These are phyloP conservation scores for Geranomyces variabilis DNA, from an alignment of 192 early-diverging fungal species.

Conservation along the genomic window DNA sequence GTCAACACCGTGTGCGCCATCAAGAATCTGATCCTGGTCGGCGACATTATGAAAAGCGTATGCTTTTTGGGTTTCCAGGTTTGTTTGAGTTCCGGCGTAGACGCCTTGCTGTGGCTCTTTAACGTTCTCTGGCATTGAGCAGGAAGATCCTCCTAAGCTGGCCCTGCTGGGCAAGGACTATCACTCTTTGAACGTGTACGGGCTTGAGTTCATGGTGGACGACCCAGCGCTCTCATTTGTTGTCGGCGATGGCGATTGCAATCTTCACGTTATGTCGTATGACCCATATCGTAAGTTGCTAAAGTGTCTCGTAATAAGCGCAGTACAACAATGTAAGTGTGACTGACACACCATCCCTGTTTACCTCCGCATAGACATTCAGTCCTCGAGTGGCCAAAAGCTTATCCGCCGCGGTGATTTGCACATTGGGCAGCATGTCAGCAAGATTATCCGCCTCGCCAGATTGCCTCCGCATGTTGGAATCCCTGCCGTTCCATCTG, in stretches of 20 bases:
- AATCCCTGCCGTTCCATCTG: background rate
- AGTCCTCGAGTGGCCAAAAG: conserved; percentile 85
- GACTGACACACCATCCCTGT: background rate
- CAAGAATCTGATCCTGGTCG: conserved; percentile 86
- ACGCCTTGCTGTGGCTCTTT: background rate
- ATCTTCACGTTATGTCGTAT: conserved; percentile 82
- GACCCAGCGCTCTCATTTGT: conserved; percentile 72
- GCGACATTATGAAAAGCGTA: conserved; percentile 83
- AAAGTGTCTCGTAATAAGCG: no score
- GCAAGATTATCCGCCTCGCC: conserved; percentile 67
- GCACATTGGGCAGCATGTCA: conserved; percentile 77
- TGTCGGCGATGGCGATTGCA: conserved; percentile 82
- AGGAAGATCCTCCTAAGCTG: conserved; percentile 89
- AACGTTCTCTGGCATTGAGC: background rate
- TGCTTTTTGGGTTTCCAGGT: conserved; percentile 94
- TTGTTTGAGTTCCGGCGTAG: conserved; percentile 13
- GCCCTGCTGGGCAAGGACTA: conserved; percentile 88
- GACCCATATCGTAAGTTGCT: conserved; percentile 84
- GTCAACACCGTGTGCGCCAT: conserved; percentile 78
- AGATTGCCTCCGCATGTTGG: conserved; percentile 19
- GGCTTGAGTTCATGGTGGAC: conserved; percentile 77
- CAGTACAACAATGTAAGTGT: no score
- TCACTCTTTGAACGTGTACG: conserved; percentile 72
- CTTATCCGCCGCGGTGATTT: conserved; percentile 90
- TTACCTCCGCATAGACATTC: conserved; percentile 63